A percentile compares a stretch with the other conserved stretches of the same genome.
phyloP scores from a whole-genome alignment of 257 asterid species.

The Nicotiana sylvestris region DNA sequence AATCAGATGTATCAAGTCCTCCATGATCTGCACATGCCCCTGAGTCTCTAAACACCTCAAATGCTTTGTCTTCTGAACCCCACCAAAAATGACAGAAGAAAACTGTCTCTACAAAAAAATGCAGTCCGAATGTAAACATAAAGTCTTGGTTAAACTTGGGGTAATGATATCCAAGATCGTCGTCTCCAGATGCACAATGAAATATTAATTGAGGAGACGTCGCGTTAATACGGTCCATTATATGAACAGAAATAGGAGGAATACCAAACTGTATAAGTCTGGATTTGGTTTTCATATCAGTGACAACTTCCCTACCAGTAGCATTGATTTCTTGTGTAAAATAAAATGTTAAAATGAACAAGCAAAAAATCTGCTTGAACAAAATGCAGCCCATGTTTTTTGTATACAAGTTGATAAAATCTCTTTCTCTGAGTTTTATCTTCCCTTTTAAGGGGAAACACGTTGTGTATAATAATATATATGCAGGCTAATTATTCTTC shows the following conservation, averaged over 20 bases:
- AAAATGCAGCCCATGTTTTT: no score
- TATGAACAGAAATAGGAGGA: background rate
- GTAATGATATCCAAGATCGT: background rate
- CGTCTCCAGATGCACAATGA: background rate
- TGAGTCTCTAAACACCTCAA: background rate
- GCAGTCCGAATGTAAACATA: background rate
- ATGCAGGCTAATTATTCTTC: no score
- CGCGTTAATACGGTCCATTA: background rate
- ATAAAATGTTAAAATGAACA: no score
- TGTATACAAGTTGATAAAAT: no score
- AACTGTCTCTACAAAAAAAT: background rate
- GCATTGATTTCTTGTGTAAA: no score
- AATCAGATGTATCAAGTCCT: background rate
- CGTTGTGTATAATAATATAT: no score
- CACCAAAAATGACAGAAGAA: background rate
- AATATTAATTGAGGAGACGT: background rate
- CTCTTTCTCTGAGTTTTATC: no score
- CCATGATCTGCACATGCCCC: background rate
- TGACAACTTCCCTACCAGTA: no score
- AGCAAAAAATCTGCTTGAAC: no score
- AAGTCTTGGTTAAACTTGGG: background rate
- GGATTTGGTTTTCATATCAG: no score
- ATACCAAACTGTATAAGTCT: no score
- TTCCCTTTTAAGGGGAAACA: no score
- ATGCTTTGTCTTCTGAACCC: background rate